Percentiles rank a stretch among this genome's conserved stretches.
Evolutionary conservation across 2,329 filamentous ascomycete species (phyloP).

Genomic region (Annulohypoxylon truncatum): DNA sequence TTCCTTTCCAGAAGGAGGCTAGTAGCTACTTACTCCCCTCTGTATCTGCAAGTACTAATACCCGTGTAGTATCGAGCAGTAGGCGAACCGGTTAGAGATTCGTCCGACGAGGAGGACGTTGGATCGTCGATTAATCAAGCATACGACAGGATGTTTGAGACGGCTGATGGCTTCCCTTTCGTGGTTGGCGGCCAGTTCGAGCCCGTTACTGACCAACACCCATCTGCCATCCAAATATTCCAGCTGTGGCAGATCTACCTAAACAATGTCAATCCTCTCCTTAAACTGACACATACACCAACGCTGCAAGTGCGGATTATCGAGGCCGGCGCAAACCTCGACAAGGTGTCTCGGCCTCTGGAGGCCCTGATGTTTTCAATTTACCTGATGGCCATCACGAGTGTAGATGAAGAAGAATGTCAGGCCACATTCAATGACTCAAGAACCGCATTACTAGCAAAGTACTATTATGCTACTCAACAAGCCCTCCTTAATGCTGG

Average conservation of each 20-base stretch:
- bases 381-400: conserved; percentile 69
- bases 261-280: conserved; percentile 74
- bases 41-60: conserved; percentile 33
- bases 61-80: conserved; percentile 60
- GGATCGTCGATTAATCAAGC: conserved; percentile 67
- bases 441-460: conserved; percentile 61
- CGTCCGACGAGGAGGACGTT: conserved; percentile 66
- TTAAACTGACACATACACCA: conserved; percentile 75
- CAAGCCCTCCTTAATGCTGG: conserved; percentile 74
- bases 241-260: conserved; percentile 77
- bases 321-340: conserved; percentile 67
- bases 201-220: conserved; percentile 62
- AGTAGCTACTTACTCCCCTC: conserved; percentile 32
- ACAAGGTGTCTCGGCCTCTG: conserved; percentile 65
- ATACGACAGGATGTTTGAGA: conserved; percentile 69
- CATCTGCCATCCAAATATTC: conserved; percentile 68
- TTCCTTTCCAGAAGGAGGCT: conserved; percentile 65
- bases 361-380: conserved; percentile 77
- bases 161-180: conserved; percentile 69
- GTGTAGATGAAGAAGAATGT: conserved; percentile 67
- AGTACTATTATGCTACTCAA: conserved; percentile 69
- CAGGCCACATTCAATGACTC: conserved; percentile 63
- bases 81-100: conserved; percentile 62
- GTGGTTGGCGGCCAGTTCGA: conserved; percentile 59
- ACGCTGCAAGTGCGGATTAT: conserved; percentile 74